Evolutionary conservation across 2,329 filamentous ascomycete genomes (phyloP).

Genomic region (Thelonectria discophora): DNA sequence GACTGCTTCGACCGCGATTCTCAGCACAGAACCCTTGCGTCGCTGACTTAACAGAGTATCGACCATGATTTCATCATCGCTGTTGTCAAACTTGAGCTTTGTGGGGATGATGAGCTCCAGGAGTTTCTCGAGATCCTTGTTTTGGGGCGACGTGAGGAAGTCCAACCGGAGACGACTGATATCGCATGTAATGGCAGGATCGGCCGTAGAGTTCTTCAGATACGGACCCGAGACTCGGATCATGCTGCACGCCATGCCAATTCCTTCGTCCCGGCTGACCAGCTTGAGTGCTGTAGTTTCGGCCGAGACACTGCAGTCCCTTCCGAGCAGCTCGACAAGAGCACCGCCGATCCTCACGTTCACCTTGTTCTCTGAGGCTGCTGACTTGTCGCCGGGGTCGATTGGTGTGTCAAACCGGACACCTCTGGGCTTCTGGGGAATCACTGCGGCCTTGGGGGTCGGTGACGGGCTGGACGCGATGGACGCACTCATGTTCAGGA

Average conservation of each 20-base stretch:
- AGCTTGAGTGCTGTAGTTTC: conserved; percentile 85
- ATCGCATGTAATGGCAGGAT: conserved; percentile 70
- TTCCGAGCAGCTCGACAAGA: conserved; percentile 78
- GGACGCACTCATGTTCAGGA: conserved; percentile 87
- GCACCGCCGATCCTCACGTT: conserved; percentile 81
- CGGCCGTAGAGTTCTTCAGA: conserved; percentile 58
- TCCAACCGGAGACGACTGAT: conserved; percentile 75
- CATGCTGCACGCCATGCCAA: conserved; percentile 78
- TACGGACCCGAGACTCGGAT: conserved; percentile 79
- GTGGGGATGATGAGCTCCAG: conserved; percentile 90
- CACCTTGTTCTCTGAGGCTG: conserved; percentile 68
- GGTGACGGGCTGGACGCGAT: conserved; percentile 77
- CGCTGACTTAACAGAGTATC: conserved; percentile 89
- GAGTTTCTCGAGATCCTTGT: conserved; percentile 82
- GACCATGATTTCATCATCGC: conserved; percentile 92
- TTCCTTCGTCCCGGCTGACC: conserved; percentile 75
- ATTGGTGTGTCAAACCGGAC: conserved; percentile 67
- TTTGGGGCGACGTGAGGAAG: conserved; percentile 76
- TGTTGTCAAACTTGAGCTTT: conserved; percentile 84
- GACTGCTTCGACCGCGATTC: conserved; percentile 71
- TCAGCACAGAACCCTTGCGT: conserved; percentile 83
- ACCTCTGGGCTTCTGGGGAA: conserved; percentile 59
- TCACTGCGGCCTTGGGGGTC: conserved; percentile 48
- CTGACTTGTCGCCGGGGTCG: conserved; percentile 57
- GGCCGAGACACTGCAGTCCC: conserved; percentile 76